Base-by-base conservation (phyloP, 495 filamentous ascomycete genomes). In the Durotheca rogersii region DNA sequence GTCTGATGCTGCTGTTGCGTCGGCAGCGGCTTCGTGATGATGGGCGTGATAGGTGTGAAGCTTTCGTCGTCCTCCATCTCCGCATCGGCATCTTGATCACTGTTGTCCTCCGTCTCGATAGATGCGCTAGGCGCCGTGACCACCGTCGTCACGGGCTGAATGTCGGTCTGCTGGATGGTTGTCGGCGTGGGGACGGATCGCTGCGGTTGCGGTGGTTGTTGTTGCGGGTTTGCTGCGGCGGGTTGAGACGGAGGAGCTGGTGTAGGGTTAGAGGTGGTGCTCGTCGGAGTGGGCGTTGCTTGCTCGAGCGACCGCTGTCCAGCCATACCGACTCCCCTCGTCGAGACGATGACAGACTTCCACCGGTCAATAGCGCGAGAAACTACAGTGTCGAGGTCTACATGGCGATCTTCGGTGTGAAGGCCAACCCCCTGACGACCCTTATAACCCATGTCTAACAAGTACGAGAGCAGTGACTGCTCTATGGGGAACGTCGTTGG, bases 401-500 rank as follows among this genome's bases (percentile, higher is more conserved):
- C 52, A 32, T 75, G 63, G 4, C 72, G 67, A 40, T 79, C 72
- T 20, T 67, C 59, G 3, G 72, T 25, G 17, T 66, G 65, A 21
- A 73, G 57, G 2, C 76, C 77, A 3, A 76, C 60, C 12, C 55
- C 52, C 3, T 41, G 16, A 2, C 45, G 43, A 17, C 55, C 53
- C 10, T 60, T 54, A 5, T 63, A 21, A 3, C 53, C 60, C 3
- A 73, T 14, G 36, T 75, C 67, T 10, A 62, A 52, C 29, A 74
- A 25, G 32, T 66, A 66, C 4, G 59, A 50, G 19, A 76, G 43
- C 6, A 75, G 34, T 3, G 72, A 69, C 45, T 70, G 53, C 25
- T 69, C 67, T 11, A 93, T 50, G 2, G 81, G 81, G 3, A 90
- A 66, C 0, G 77, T 85, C 20, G 80, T 70, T 0, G 87, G 82